Base-by-base conservation (phyloP, 2,329 filamentous ascomycete genomes). In the Alternaria brassicae region DNA sequence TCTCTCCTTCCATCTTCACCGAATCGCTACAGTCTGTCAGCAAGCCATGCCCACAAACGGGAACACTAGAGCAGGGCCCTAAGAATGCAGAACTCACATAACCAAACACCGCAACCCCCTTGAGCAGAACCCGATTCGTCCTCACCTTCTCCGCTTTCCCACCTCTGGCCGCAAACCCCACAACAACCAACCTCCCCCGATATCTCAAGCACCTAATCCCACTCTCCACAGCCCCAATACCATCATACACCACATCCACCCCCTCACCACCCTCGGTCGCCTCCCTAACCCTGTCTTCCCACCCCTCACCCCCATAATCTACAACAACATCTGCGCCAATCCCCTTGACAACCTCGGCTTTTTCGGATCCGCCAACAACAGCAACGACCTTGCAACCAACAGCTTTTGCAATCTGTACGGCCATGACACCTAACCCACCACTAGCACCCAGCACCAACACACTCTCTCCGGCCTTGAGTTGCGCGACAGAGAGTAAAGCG, bases 161-260 rank as follows among this genome's bases (percentile, higher is more conserved):
- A 15, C 74, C 80, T 48, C 81, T 77, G 1, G 83, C 86, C 6
- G 85, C 86, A 68, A 88, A 89, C 0, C 86, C 86, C 2, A 87
- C 79, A 27, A 88, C 77, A 2, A 89, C 78, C 17, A 89, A 73
- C 30, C 82, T 76, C 0, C 85, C 86, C 34, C 81, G 79, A 68
- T 86, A 83, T 23, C 79, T 84, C 30, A 86, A 72, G 63, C 84
- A 86, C 58, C 81, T 81, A 27, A 88, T 70, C 37, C 83, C 84
- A 58, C 81, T 80, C 60, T 83, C 80, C 7, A 88, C 84, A 23
- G 85, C 78, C 0, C 86, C 86, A 10, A 88, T 85, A 7, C 82
- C 81, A 73, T 89, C 86, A 37, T 84, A 85, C 12, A 88, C 83
- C 0, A 86, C 79, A 73, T 88, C 81, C 2, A 85, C 85, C 0